A percentile compares a stretch with the other conserved stretches of the same genome.
Evolutionary conservation across 306 rosid species (phyloP).

Genomic region (Heteromeles arbutifolia): DNA sequence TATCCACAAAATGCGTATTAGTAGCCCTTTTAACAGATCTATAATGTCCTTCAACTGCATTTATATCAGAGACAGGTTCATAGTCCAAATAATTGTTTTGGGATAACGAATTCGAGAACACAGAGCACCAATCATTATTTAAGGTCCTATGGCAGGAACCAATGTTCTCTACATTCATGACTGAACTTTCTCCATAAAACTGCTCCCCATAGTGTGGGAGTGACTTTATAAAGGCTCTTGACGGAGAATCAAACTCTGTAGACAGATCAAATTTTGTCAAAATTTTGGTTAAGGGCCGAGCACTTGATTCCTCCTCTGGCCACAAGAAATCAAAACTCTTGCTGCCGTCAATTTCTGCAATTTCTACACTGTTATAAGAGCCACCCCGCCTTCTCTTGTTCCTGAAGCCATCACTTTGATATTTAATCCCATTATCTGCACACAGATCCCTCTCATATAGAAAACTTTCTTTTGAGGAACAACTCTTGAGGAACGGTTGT

Average conservation of each 20-base stretch:
- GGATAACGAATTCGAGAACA: conserved; percentile 23
- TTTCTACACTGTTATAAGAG: conserved; percentile 16
- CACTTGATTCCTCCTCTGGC: conserved; percentile 20
- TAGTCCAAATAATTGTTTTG: conserved; percentile 28
- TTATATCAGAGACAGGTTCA: conserved; percentile 25
- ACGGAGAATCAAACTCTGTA: conserved; percentile 29
- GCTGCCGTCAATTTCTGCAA: conserved; percentile 13
- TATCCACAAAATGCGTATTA: conserved; percentile 12
- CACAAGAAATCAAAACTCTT: conserved; percentile 26
- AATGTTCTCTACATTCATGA: conserved; percentile 15
- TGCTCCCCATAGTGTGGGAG: conserved; percentile 9
- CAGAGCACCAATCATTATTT: conserved; percentile 29
- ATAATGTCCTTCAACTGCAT: conserved; percentile 27
- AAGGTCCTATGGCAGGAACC: conserved; percentile 29
- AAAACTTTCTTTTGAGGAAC: conserved; percentile 39
- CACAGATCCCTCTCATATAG: conserved; percentile 35
- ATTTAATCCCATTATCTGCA: conserved; percentile 27
- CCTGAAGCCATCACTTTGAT: conserved; percentile 35
- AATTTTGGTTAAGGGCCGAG: conserved; percentile 25
- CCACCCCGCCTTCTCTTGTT: conserved; percentile 29
- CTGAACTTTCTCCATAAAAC: conserved; percentile 32
- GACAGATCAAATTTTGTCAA: conserved; percentile 22
- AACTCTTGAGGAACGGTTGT: conserved; percentile 53
- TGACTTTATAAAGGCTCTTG: conserved; percentile 20
- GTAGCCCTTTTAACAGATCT: conserved; percentile 27